phyloP scores from a whole-genome alignment of 2,329 filamentous ascomycete species.

The Diplodia scrobiculata region DNA sequence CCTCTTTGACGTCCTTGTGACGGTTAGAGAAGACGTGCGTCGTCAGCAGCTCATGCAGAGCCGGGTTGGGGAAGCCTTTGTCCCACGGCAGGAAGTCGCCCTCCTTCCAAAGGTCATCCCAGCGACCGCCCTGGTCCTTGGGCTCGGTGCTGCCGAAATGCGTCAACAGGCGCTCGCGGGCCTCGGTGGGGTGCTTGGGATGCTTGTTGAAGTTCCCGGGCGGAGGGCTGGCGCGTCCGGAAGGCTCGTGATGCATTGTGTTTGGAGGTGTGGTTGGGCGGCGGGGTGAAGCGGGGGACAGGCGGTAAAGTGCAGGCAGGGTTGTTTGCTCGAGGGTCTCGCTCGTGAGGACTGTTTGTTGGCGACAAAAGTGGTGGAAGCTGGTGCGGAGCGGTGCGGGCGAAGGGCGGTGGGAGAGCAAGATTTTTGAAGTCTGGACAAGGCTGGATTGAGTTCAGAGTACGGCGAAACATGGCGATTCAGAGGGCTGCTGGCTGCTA shows the following conservation, averaged over 20 bases:
- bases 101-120: slow-evolving; percentile 60
- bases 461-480: neutral
- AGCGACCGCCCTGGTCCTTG: slow-evolving; percentile 36
- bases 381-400: neutral
- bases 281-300: neutral
- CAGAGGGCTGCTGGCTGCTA: neutral
- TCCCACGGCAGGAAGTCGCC: slow-evolving; percentile 62
- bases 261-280: neutral
- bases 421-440: neutral
- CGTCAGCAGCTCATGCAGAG: slow-evolving; percentile 58
- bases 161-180: slow-evolving; percentile 15
- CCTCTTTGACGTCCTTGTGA: slow-evolving; percentile 43
- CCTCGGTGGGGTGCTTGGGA: slow-evolving; percentile 27
- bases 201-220: slow-evolving; percentile 9
- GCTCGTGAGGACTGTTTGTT: neutral
- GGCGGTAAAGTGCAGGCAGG: neutral
- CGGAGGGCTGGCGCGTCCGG: neutral
- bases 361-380: neutral
- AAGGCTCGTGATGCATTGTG: neutral
- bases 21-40: slow-evolving; percentile 33
- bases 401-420: neutral
- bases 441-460: neutral
- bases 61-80: slow-evolving; percentile 59
- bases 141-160: slow-evolving; percentile 17
- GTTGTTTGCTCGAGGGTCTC: neutral